Conservation (phyloP, 257 asterid genomes). For the Fraxinus pennsylvanica region DNA sequence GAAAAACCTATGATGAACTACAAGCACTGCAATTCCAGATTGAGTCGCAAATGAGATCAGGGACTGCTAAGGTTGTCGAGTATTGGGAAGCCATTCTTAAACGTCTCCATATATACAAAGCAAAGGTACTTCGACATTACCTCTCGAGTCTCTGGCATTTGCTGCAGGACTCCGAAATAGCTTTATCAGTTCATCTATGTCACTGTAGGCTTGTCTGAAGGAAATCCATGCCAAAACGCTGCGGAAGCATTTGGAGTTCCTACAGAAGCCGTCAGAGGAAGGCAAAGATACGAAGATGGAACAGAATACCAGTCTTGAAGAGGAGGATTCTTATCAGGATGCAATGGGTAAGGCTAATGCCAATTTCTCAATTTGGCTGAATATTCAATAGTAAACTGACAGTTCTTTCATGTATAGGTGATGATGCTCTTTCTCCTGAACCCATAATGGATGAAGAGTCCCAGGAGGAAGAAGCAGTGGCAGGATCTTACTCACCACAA, state of each 20-base stretch:
- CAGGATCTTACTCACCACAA: constrained; percentile 82
- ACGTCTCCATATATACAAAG: constrained; percentile 86
- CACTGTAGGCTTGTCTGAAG: constrained; percentile 74
- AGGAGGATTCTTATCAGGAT: constrained; percentile 48
- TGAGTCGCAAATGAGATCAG: constrained; percentile 88
- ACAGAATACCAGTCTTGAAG: constrained; percentile 34
- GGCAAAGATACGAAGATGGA: constrained; percentile 39
- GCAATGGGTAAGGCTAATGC: constrained; percentile 33
- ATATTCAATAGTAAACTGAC: constrained; percentile 22
- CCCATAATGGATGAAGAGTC: constrained; percentile 50
- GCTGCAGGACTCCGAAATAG: constrained; percentile 27
- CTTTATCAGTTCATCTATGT: constrained; percentile 25
- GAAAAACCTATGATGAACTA: constrained; percentile 62
- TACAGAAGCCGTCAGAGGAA: constrained; percentile 53
- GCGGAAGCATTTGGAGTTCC: constrained; percentile 67
- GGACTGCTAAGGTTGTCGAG: constrained; percentile 88
- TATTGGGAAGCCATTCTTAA: constrained; percentile 94
- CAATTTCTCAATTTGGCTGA: constrained; percentile 16
- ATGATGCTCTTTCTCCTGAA: constrained; percentile 44
- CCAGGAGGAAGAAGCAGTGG: constrained; percentile 54
- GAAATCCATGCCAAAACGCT: constrained; percentile 86
- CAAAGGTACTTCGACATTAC: constrained; percentile 52
- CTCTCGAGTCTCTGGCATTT: constrained; percentile 22
- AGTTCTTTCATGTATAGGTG: constrained; percentile 32
- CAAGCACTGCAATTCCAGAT: constrained; percentile 66